Evolutionary conservation across 768 basidiomycete species (phyloP), one percentile per base, ranked within the genome.

Genomic region (Xanthoconium stramineum): DNA sequence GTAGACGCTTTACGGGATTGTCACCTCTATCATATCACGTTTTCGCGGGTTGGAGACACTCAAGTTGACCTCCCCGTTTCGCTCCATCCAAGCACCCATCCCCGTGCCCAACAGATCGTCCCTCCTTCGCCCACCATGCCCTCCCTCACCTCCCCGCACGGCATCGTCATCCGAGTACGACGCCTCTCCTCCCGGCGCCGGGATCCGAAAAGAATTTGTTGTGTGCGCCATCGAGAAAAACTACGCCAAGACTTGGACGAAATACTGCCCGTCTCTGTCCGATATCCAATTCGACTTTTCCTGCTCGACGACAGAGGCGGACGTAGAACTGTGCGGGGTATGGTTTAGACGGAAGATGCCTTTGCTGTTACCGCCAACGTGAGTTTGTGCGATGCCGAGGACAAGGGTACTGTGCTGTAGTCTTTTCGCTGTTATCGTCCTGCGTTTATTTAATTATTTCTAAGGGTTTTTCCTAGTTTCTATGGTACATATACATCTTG

Each of bases 251-350:
- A 60, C 58, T 15, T 70, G 69, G 69, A 72, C 71, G 28, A 65
- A 56, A 2, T 44, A 58, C 9, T 70, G 69, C 47, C 63, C 69
- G 2, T 63, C 69, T 5, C 19, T 70, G 32, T 55, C 48, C 12
- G 65, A 70, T 37, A 61, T 70, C 17, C 71, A 65, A n/a, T 70
- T 70, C 30, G 63, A 62, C 44, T 70, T 72, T 61, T 66, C 71
- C 24, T 62, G 61, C 24, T 60, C 69, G 45, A 57, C 58, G 51
- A 44, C 50, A 6, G 69, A 72, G 2, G 48, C 47, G 28, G 70
- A 70, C 19, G 52, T 69, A 36, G 71, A 66, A 8, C 54, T 70
- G 20, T 70, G 70, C 44, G 69, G 71, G 33, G 56, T 70, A 33
- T 70, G 69, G 69, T 70, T 70, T 24, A 60, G 62, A 40, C 60